These are phyloP conservation scores for Debaryomycetaceae sp. DNA, from an alignment of 1,139 yeast genomes.

Conservation along the genomic window DNA sequence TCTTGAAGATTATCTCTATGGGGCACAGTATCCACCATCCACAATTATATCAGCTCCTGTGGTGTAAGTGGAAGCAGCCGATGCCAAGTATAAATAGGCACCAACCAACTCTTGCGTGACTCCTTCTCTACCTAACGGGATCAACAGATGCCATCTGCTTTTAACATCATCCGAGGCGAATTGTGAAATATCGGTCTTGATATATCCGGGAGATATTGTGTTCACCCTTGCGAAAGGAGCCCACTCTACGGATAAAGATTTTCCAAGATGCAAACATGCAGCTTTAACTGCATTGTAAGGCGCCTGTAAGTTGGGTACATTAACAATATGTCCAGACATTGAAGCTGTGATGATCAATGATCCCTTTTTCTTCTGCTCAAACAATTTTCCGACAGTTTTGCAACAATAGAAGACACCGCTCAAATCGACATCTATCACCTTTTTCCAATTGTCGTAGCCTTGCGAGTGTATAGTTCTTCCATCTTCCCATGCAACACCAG, in stretches of 20 bases:
- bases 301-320: slow-evolving; percentile 80
- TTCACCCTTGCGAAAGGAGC: slow-evolving; percentile 75
- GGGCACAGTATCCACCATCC: slow-evolving; percentile 76
- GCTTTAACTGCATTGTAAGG: slow-evolving; percentile 88
- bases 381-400: slow-evolving; percentile 64
- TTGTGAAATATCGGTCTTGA: slow-evolving; percentile 53
- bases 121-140: slow-evolving; percentile 79
- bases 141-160: slow-evolving; percentile 44
- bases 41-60: slow-evolving; percentile 82
- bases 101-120: slow-evolving; percentile 80
- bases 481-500: slow-evolving; percentile 84
- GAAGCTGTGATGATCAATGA: slow-evolving; percentile 77
- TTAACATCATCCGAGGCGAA: slow-evolving; percentile 35
- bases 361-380: slow-evolving; percentile 67
- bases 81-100: slow-evolving; percentile 74
- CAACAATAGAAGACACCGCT: slow-evolving; percentile 78
- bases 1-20: slow-evolving; percentile 13
- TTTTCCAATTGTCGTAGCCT: slow-evolving; percentile 54
- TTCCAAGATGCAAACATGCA: slow-evolving; percentile 75
- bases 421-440: slow-evolving; percentile 66
- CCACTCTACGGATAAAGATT: slow-evolving; percentile 83
- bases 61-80: slow-evolving; percentile 77
- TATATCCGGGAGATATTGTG: slow-evolving; percentile 79
- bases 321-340: slow-evolving; percentile 82
- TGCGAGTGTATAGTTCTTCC: slow-evolving; percentile 64